Evolutionary conservation across 306 rosid genomes (phyloP), one percentile per base, ranked within the genome.

Genomic region (Notholithocarpus densiflorus): DNA sequence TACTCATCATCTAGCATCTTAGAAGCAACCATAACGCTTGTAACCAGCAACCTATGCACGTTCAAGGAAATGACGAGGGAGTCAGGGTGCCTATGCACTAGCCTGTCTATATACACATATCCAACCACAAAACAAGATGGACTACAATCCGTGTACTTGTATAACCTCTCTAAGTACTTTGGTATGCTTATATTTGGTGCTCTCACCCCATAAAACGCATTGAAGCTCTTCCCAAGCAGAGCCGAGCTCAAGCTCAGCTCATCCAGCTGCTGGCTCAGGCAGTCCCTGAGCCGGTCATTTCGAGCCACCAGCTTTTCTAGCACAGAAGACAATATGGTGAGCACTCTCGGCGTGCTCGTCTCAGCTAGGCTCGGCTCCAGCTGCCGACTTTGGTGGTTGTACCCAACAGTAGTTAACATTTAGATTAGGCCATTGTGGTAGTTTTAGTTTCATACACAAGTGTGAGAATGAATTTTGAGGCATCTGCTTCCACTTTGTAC

Each of bases 121-220:
- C 90, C 98, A 71, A 95, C 98, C 72, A 95, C 97, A 54, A 95
- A 89, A 73, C 98, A 93, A 1, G 98, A 93, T 1, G 98, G 98
- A 87, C 98, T 95, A 43, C 98, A 95, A 70, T 79, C 83, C 21
- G 97, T 90, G 91, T 89, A 95, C 80, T 91, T 95, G 86, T 89
- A 93, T 32, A 95, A 83, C 87, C 98, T 93, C 87, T 95, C 98
- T 80, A 95, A 61, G 94, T 95, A 95, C 83, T 91, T 95, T 10
- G 92, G 88, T 75, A 95, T 90, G 88, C 93, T 90, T 75, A 95
- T 91, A 72, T 82, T 79, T 12, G 98, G 98, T 17, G 97, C 91
- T 79, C 98, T 83, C 65, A 95, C 88, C 1, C 98, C 98, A 66
- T 91, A 92, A 56, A 95, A 92, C 17, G 82, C 82, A 45, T 89